phyloP scores from a whole-genome alignment of 2,329 filamentous ascomycete species.

The Mollisiaceae sp. region DNA sequence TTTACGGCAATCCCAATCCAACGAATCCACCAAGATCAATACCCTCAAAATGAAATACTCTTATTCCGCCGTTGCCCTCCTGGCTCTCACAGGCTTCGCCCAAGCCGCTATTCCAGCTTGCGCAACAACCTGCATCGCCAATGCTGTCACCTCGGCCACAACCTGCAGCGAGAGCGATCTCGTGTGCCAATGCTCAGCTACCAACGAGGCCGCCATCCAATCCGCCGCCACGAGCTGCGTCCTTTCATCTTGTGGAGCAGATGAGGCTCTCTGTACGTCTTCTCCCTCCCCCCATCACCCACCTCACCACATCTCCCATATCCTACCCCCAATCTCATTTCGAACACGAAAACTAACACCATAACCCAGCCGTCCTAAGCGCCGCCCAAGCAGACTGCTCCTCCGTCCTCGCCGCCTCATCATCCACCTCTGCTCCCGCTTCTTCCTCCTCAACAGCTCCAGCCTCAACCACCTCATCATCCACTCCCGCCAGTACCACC shows the following conservation, averaged over 20 bases:
- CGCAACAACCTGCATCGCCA: slow-evolving; percentile 31
- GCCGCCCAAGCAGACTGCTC: slow-evolving; percentile 1
- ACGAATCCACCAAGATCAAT: background rate
- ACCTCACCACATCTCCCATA: background rate
- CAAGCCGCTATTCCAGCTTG: slow-evolving; percentile 32
- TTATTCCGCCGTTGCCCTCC: slow-evolving; percentile 27
- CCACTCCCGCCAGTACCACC: background rate
- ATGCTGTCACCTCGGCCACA: slow-evolving; percentile 30
- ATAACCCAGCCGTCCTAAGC: background rate
- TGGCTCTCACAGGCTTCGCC: slow-evolving; percentile 26
- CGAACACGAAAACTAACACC: background rate
- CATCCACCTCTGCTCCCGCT: slow-evolving; percentile 1
- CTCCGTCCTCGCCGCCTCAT: background rate
- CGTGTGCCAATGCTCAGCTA: slow-evolving; percentile 31
- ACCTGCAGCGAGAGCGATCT: slow-evolving; percentile 30
- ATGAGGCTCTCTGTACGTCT: slow-evolving; percentile 28
- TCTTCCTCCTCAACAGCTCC: background rate
- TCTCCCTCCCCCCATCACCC: background rate
- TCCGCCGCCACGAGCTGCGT: slow-evolving; percentile 33
- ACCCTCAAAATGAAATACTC: slow-evolving; percentile 34
- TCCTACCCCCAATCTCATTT: background rate
- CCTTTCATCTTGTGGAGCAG: slow-evolving; percentile 26
- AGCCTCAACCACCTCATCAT: background rate
- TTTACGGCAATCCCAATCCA: slow-evolving; percentile 22
- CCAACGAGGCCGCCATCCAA: slow-evolving; percentile 31